Base-by-base conservation (phyloP, 1,284 basidiomycete species). In the Ceratobasidium sp. region DNA sequence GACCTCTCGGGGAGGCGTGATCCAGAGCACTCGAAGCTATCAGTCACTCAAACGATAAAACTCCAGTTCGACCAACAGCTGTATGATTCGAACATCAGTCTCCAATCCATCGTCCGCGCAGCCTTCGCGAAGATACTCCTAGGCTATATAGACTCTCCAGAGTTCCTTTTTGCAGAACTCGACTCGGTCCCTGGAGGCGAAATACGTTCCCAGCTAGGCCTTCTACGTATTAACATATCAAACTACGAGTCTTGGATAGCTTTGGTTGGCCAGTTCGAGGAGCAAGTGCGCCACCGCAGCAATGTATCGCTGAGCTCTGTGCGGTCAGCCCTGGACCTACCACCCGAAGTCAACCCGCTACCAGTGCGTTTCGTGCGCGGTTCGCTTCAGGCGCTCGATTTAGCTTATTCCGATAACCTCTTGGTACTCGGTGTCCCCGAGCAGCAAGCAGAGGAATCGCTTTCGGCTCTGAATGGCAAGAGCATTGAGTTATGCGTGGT, bases 131-230 rank as follows among this genome's bases (percentile, higher is more conserved):
- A 50, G 20, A 50, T 54, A 13, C 62, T 65, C 22, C 32, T 65
- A 27, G 62, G 62, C 25, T 65, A 65, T 40, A 52, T 65, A 15
- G 62, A 65, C 38, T 53, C 62, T 35, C 13, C 62, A 20, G 62
- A 65, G 15, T 65, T 65, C n/a, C 35, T 65, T 7, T 65, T 65
- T 20, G 62, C 34, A 32, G 62, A 65, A 22, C 10, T 25, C 17
- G 35, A 20, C 4, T 29, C 49, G 27, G 34, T 7, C 20, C 25
- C 62, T 7, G 27, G 27, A 13, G 7, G 35, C 12, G n/a, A 31
- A 53, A 15, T 25, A 4, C 3, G 3, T 29, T n/a, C 22, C 25
- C 13, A 10, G n/a, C 42, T 65, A 3, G 20, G 13, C n/a, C 49
- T 53, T 27, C 20, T 65, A 25, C 62, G 62, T 8, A 13, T 34